Percentiles rank a stretch among this genome's conserved stretches.
Conservation (phyloP, 2,329 filamentous ascomycete genomes). For the Aspergillus sp. region DNA sequence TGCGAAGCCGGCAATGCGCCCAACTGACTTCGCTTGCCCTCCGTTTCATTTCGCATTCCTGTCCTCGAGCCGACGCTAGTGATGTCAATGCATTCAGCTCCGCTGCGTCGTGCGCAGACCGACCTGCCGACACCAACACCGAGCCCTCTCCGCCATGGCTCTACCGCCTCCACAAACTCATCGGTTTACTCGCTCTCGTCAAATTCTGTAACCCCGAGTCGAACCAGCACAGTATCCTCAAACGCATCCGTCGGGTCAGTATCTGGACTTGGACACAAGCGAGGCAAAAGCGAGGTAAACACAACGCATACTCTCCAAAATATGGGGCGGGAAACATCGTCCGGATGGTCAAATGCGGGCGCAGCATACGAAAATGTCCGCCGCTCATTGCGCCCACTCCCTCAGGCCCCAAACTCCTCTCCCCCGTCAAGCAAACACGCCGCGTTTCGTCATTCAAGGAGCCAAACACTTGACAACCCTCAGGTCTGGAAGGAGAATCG, state of each 20-base stretch:
- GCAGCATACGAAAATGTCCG: slow-evolving; percentile 73
- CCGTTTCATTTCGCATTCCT: slow-evolving; percentile 36
- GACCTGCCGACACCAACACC: slow-evolving; percentile 48
- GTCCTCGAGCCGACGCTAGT: slow-evolving; percentile 32
- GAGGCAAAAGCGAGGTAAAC: slow-evolving; percentile 75
- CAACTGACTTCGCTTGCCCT: slow-evolving; percentile 31
- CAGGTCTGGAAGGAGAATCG: slow-evolving; percentile 41
- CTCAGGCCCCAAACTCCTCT: slow-evolving; percentile 64
- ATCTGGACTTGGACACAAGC: slow-evolving; percentile 63
- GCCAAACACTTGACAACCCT: slow-evolving; percentile 66
- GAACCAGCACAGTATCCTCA: slow-evolving; percentile 73
- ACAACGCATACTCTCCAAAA: slow-evolving; percentile 56
- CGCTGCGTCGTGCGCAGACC: slow-evolving; percentile 44
- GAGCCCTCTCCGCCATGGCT: slow-evolving; percentile 58
- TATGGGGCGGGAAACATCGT: slow-evolving; percentile 24
- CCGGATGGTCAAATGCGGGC: slow-evolving; percentile 53
- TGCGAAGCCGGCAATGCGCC: slow-evolving; percentile 47
- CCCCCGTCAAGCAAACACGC: slow-evolving; percentile 41
- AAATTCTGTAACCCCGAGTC: slow-evolving; percentile 56
- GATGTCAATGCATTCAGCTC: slow-evolving; percentile 46
- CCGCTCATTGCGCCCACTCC: slow-evolving; percentile 75
- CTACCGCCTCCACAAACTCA: slow-evolving; percentile 59
- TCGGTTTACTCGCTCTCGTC: slow-evolving; percentile 57
- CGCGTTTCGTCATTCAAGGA: slow-evolving; percentile 54
- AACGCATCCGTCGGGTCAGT: slow-evolving; percentile 66